Conservation (phyloP, 2,329 filamentous ascomycete species). For the Scopulariopsis brevicaulis region DNA sequence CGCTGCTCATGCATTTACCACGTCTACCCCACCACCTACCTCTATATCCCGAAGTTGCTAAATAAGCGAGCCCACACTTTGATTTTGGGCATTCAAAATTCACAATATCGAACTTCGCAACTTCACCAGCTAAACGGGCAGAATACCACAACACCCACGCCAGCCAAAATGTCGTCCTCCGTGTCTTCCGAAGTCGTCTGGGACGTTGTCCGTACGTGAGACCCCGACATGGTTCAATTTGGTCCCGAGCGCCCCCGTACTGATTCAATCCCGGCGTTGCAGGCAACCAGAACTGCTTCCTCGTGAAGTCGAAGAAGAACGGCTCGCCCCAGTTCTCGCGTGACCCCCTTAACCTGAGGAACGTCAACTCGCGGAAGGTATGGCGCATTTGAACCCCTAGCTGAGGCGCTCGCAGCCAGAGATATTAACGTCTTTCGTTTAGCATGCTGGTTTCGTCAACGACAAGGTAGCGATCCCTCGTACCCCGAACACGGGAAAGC, state of each 20-base stretch:
- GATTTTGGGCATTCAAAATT: conserved; percentile 9
- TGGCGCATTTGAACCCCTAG: conserved; percentile 7
- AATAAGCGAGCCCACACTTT: conserved; percentile 30
- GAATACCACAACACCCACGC: conserved; percentile 5
- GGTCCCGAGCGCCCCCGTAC: background rate
- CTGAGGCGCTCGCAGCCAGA: conserved; percentile 1
- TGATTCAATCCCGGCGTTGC: conserved; percentile 7
- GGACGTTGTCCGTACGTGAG: conserved; percentile 84
- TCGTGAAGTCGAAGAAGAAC: conserved; percentile 75
- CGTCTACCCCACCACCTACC: background rate
- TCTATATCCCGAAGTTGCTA: conserved; percentile 2
- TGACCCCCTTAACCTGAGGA: conserved; percentile 86
- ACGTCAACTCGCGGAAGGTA: conserved; percentile 88
- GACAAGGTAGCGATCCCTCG: conserved; percentile 56
- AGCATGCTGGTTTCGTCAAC: conserved; percentile 91
- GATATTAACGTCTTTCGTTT: conserved; percentile 21
- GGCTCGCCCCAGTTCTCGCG: conserved; percentile 85
- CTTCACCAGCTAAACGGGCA: background rate
- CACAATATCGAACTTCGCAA: background rate
- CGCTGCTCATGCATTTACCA: background rate
- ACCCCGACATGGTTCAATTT: background rate
- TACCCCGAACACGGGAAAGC: background rate
- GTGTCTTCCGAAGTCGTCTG: conserved; percentile 87
- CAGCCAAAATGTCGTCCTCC: conserved; percentile 53
- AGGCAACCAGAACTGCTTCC: conserved; percentile 84